Base-by-base conservation (phyloP, 768 basidiomycete species). In the Suillus discolor region DNA sequence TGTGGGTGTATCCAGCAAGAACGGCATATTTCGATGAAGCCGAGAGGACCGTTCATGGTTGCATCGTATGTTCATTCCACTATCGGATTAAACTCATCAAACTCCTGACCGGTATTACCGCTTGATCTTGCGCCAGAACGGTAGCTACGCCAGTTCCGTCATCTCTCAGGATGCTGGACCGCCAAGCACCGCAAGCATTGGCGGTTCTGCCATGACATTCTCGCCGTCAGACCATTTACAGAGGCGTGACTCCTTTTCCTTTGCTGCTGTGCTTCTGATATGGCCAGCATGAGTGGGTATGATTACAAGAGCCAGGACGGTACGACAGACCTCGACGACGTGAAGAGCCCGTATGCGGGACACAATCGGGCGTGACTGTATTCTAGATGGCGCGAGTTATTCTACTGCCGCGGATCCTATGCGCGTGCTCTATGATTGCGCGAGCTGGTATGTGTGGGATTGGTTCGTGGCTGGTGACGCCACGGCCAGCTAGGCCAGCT, bases 21-120 rank as follows among this genome's bases (percentile, higher is more conserved):
- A 49, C 47, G 4, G 1, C 13, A 49, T 23, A 5, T 25, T 49
- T 25, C 3, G 47, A 49, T 12, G 13, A 49, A 49, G 47, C 23
- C 71, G 97, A 99, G 79, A 97, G 97, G 84, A 97, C 94, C 76
- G 97, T 99, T 70, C 96, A 94, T 74, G 97, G 96, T 11, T 99
- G 98, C 69, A 99, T 99, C 66, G 94, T 95, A 76, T 78, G 93
- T 80, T 28, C 57, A 7, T 25, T 44, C n/a, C 63, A 6, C 53
- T 49, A 23, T 6, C 54, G 23, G 60, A 42, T 62, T 73, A 31
- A 28, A 49, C 6, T 25, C 12, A 49, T 49, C 6, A 49, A 23
- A 73, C 28, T 15, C 36, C 61, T 18, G 54, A 59, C 2, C 70
- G 96, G 95, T 99, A 99, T 75, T 97, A 99, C 79, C 99, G 79